phyloP scores from a whole-genome alignment of 176 grass and related monocot species.

The Phoenix roebelenii region DNA sequence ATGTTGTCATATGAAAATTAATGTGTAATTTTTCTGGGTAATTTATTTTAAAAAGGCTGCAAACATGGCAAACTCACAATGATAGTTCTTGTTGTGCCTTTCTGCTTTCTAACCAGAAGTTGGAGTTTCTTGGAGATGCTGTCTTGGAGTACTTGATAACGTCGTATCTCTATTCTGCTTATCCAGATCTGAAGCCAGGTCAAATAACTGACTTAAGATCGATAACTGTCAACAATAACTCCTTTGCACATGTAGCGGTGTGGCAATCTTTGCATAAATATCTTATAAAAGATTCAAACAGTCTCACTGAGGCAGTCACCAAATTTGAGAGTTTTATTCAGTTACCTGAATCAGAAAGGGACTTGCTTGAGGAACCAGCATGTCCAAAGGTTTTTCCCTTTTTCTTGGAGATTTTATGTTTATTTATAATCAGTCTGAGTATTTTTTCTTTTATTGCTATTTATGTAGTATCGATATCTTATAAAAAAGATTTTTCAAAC shows the following conservation, averaged over 20 bases:
- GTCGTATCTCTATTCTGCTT: conserved; percentile 79
- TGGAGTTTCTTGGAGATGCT: conserved; percentile 97
- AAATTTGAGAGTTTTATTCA: conserved; percentile 65
- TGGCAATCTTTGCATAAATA: conserved; percentile 54
- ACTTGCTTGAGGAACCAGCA: conserved; percentile 67
- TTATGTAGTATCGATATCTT: no score
- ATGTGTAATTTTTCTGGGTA: no score
- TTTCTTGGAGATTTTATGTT: no score
- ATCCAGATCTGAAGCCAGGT: conserved; percentile 82
- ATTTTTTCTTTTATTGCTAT: no score
- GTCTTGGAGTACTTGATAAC: conserved; percentile 96
- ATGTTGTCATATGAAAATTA: no score
- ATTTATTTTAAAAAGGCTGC: no score
- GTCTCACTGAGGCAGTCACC: conserved; percentile 40
- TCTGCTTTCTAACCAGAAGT: conserved; percentile 38
- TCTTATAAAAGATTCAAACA: conserved; percentile 73
- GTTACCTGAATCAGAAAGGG: conserved; percentile 59
- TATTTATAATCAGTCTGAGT: no score
- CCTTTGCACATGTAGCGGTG: conserved; percentile 62
- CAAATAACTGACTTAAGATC: conserved; percentile 94
- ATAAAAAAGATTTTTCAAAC: no score
- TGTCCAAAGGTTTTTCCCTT: conserved; percentile 55
- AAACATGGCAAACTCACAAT: not conserved
- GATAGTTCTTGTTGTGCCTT: no score
- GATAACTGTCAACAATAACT: conserved; percentile 58